A percentile compares a stretch with the other conserved stretches of the same genome.
Conservation (phyloP, 2,329 filamentous ascomycete species). For the Aspergillus pseudoglaucus region DNA sequence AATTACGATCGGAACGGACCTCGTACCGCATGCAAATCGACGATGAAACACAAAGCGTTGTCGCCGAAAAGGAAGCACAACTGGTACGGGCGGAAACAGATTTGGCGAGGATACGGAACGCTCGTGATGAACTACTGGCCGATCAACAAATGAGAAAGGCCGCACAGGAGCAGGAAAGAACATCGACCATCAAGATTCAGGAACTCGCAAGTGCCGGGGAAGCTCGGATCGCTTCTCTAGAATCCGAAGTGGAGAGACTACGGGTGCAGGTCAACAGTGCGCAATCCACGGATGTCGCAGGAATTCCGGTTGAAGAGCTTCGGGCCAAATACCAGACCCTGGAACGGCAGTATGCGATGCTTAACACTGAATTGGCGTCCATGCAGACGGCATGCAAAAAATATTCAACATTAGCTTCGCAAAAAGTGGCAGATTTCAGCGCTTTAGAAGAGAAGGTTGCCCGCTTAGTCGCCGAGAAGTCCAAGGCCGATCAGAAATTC, state of each 20-base stretch:
- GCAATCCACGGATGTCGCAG: conserved; percentile 46
- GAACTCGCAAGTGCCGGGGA: conserved; percentile 75
- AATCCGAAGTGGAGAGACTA: conserved; percentile 73
- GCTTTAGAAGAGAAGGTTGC: conserved; percentile 71
- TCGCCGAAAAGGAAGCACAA: conserved; percentile 74
- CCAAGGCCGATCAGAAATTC: conserved; percentile 96
- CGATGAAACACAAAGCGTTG: conserved; percentile 65
- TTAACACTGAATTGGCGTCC: conserved; percentile 80
- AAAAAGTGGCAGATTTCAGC: conserved; percentile 74
- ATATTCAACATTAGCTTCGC: conserved; percentile 73
- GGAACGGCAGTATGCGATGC: conserved; percentile 71
- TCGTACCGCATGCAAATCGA: conserved; percentile 75
- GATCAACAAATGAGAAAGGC: conserved; percentile 75
- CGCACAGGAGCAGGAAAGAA: conserved; percentile 67
- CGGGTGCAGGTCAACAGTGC: conserved; percentile 49
- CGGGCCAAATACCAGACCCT: conserved; percentile 66
- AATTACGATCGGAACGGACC: conserved; percentile 75
- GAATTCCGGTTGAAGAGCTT: conserved; percentile 63
- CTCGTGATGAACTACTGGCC: conserved; percentile 76
- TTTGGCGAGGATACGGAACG: conserved; percentile 74
- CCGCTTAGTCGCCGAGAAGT: conserved; percentile 76
- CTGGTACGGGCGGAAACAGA: conserved; percentile 76
- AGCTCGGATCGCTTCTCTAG: conserved; percentile 71
- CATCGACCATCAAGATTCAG: conserved; percentile 65
- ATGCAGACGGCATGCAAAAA: conserved; percentile 90